Percentiles rank a stretch among this genome's conserved stretches.
These are phyloP conservation scores for Anacardium occidentale DNA, from an alignment of 345 rosid genomes.

Conservation along the genomic window DNA sequence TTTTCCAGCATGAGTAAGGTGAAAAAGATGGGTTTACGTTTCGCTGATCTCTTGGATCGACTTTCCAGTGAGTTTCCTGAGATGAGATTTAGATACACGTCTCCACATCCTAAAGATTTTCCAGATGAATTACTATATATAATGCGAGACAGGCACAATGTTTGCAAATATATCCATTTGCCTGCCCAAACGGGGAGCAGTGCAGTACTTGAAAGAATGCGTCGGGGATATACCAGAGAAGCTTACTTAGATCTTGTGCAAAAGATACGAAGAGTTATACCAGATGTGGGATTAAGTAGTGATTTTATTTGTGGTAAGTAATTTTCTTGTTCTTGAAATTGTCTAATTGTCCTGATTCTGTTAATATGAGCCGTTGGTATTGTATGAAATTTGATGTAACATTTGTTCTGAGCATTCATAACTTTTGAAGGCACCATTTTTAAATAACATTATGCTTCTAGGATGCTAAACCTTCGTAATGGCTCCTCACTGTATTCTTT, in stretches of 20 bases:
- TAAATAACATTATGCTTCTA: not conserved
- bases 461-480: not conserved
- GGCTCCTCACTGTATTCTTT: not conserved
- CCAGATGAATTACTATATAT: conserved; percentile 75
- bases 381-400: not conserved
- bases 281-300: conserved; percentile 81
- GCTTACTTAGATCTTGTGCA: conserved; percentile 87
- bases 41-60: conserved; percentile 82
- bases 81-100: conserved; percentile 92
- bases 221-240: conserved; percentile 85
- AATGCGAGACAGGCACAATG: conserved; percentile 77
- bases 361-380: conserved; percentile 9
- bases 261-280: conserved; percentile 70
- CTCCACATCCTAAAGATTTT: conserved; percentile 95
- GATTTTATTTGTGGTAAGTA: conserved; percentile 84
- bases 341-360: not conserved
- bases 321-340: conserved; percentile 7
- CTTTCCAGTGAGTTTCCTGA: conserved; percentile 91
- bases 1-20: conserved; percentile 83
- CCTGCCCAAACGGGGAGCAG: conserved; percentile 95
- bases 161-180: conserved; percentile 80
- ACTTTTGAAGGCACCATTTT: not conserved
- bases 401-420: not conserved
- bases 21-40: conserved; percentile 71
- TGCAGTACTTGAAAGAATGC: conserved; percentile 74